phyloP scores from a whole-genome alignment of 768 basidiomycete species.

The Boletellus ananiceps region DNA sequence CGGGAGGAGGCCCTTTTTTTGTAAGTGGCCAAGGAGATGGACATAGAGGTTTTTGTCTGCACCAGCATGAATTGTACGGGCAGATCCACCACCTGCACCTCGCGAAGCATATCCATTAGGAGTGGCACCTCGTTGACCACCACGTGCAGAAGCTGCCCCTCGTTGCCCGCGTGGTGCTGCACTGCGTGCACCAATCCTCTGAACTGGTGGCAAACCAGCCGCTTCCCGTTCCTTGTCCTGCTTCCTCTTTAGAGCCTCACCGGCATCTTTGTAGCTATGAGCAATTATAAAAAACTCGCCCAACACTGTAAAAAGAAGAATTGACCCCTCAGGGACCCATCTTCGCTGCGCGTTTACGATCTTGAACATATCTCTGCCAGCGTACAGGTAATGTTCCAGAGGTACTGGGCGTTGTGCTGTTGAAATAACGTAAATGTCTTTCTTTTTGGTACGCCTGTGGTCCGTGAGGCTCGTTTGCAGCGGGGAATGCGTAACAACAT shows the following conservation, averaged over 20 bases:
- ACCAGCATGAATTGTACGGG: constrained; percentile 58
- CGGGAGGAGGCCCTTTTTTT: constrained; percentile 83
- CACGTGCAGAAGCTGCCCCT: constrained; percentile 47
- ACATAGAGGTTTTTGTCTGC: constrained; percentile 92
- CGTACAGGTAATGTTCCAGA: constrained; percentile 93
- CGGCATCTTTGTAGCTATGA: constrained; percentile 81
- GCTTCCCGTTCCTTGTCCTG: constrained; percentile 99
- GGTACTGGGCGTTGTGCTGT: constrained; percentile 96
- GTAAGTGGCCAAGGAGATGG: constrained; percentile 80
- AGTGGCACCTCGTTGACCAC: constrained; percentile 49
- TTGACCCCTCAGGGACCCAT: constrained; percentile 70
- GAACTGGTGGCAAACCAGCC: constrained; percentile 83
- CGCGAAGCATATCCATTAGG: constrained; percentile 32
- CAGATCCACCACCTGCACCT: constrained; percentile 43
- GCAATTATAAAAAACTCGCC: constrained; percentile 3
- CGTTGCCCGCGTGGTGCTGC: constrained; percentile 48
- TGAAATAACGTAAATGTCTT: constrained; percentile 98
- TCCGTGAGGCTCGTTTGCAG: constrained; percentile 6
- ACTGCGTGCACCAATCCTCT: constrained; percentile 78
- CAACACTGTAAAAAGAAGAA: neutral
- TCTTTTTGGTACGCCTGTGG: constrained; percentile 92
- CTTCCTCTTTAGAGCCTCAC: constrained; percentile 83
- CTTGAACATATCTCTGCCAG: constrained; percentile 89
- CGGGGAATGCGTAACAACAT: constrained; percentile 27
- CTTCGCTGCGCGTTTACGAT: constrained; percentile 80